Evolutionary conservation across 495 filamentous ascomycete genomes (phyloP), one percentile per base, ranked within the genome.

Genomic region (Peziza echinospora): DNA sequence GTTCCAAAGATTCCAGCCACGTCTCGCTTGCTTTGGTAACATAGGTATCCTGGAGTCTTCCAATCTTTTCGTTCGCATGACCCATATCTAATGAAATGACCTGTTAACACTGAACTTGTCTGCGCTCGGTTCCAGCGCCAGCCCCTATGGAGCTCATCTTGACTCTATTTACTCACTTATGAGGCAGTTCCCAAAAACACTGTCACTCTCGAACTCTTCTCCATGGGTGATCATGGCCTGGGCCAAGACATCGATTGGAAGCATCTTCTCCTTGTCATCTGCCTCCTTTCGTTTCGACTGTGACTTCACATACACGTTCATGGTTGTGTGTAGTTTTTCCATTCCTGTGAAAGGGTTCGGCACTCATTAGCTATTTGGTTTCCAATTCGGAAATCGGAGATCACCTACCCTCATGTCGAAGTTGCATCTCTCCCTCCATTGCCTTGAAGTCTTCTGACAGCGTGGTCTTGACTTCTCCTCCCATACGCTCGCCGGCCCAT

Each of bases 401-500:
- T 26, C 10, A 49, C 69, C 52, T 67, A 92, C 89, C 89, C 47
- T 96, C 83, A 56, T 93, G 79, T 41, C 89, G 72, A 51, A 94
- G 69, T 40, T 71, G 71, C 91, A 97, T 96, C 63, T 97, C 91
- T 41, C 75, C 72, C 62, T 97, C 87, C 58, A 94, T 65, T 46
- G 76, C 73, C 65, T 85, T 93, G 72, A 97, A 96, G 51, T 96
- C 81, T 44, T 97, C 85, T 0, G 84, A 80, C 44, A 83, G 75
- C 58, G 67, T 77, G 10, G 86, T 94, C 65, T 87, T 93, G 58
- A 74, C 73, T 64, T 96, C 89, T 43, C 76, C 76, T 54, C 89
- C 89, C 84, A 97, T 94, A 65, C 84, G 78, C 67, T 97, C 89
- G 47, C 84, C 83, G 9, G 84, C 84, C 87, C 87, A 97, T 79